phyloP scores from a whole-genome alignment of 169 alveolate species.

The Eimeria necatrix region DNA sequence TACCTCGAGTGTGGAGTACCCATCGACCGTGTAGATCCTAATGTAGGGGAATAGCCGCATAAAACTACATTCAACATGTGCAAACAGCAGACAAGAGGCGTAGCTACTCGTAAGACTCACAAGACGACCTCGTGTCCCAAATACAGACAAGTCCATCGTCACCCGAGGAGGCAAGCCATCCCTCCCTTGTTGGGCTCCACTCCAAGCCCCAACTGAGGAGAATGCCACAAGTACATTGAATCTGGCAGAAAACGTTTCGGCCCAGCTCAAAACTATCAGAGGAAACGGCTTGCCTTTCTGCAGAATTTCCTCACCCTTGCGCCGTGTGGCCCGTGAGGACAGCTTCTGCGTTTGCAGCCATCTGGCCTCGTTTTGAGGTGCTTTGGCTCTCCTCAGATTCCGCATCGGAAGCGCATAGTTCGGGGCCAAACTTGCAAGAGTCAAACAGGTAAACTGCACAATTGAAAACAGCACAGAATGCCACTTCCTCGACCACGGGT shows the following conservation, averaged over 20 bases:
- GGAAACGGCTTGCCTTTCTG: neutral
- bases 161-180: conserved; percentile 82
- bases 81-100: neutral
- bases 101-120: conserved; percentile 25
- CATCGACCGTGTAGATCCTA: no score
- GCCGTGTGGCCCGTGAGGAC: conserved; percentile 70
- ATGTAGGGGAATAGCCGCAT: no score
- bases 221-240: conserved; percentile 83
- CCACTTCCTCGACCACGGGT: neutral
- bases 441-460: conserved; percentile 76
- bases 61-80: no score
- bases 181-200: conserved; percentile 76
- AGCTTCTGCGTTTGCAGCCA: conserved; percentile 75
- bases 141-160: conserved; percentile 82
- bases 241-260: neutral
- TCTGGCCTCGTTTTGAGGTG: conserved; percentile 38
- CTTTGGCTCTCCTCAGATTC: conserved; percentile 37
- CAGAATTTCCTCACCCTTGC: conserved; percentile 72
- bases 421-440: conserved; percentile 72
- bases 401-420: conserved; percentile 25
- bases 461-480: neutral
- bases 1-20: no score
- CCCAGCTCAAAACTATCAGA: neutral
- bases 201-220: conserved; percentile 81
- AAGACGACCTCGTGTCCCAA: conserved; percentile 76